Conservation (phyloP, 2,329 filamentous ascomycete species). For the Nothomitra cinnamomea region DNA sequence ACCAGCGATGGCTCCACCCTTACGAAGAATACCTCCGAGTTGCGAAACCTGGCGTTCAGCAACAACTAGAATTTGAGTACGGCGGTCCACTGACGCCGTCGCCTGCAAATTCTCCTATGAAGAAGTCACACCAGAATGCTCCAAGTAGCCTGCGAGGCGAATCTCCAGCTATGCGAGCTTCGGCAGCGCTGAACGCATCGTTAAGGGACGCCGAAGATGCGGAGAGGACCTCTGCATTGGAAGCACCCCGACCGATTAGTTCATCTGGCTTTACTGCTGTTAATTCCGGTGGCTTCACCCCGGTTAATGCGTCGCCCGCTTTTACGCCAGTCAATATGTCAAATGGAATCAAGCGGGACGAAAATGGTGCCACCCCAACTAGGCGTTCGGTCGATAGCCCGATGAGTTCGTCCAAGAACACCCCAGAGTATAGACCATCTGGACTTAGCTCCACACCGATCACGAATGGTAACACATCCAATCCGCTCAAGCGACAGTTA, state of each 20-base stretch:
- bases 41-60: conserved; percentile 90
- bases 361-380: conserved; percentile 40
- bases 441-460: conserved; percentile 33
- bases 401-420: conserved; percentile 43
- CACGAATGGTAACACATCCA: conserved; percentile 33
- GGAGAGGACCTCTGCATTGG: conserved; percentile 20
- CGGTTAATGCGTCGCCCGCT: conserved; percentile 44
- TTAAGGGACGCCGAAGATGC: conserved; percentile 25
- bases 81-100: conserved; percentile 75
- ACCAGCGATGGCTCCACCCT: conserved; percentile 88
- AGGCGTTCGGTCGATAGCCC: conserved; percentile 44
- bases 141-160: conserved; percentile 36
- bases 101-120: conserved; percentile 59
- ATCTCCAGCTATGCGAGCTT: conserved; percentile 47
- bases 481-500: conserved; percentile 60
- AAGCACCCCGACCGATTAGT: conserved; percentile 22
- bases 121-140: conserved; percentile 29
- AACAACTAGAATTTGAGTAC: conserved; percentile 84
- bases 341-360: conserved; percentile 35
- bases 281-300: conserved; percentile 47
- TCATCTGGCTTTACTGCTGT: conserved; percentile 42
- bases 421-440: conserved; percentile 45
- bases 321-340: conserved; percentile 50
- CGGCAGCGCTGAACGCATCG: conserved; percentile 37
- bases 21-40: conserved; percentile 88